phyloP scores from a whole-genome alignment of 306 rosid species.

The Dryas octopetala region DNA sequence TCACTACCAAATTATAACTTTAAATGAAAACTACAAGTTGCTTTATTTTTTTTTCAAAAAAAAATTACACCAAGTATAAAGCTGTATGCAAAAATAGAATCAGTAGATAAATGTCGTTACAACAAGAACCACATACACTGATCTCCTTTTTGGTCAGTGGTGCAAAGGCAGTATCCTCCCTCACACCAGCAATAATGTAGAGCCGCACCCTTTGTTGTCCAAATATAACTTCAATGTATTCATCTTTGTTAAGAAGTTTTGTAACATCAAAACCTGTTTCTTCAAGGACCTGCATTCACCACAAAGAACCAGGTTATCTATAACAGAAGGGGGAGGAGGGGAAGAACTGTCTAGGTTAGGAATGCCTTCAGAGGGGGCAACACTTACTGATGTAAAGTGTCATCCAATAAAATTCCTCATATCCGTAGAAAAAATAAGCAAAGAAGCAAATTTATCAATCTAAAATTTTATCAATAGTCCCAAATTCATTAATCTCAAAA shows the following conservation, averaged over 20 bases:
- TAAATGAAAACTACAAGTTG: neutral
- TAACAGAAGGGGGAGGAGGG: neutral
- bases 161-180: slow-evolving; percentile 86
- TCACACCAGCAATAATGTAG: slow-evolving; percentile 87
- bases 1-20: neutral
- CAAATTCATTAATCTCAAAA: neutral
- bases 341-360: neutral
- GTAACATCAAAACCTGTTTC: slow-evolving; percentile 95
- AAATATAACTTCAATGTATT: slow-evolving; percentile 69
- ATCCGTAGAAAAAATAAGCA: neutral
- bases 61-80: neutral
- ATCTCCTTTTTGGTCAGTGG: slow-evolving; percentile 97
- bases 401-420: neutral
- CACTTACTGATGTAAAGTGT: neutral
- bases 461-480: too few species aligned
- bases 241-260: slow-evolving; percentile 65
- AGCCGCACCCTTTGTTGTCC: slow-evolving; percentile 98
- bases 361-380: neutral
- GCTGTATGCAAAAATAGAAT: neutral
- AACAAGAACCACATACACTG: slow-evolving; percentile 66
- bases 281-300: slow-evolving; percentile 76
- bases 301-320: slow-evolving; percentile 16
- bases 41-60: neutral
- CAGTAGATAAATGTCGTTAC: neutral
- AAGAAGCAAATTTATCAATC: neutral